phyloP scores from a whole-genome alignment of 1,284 basidiomycete species.

The Earliella scabrosa region DNA sequence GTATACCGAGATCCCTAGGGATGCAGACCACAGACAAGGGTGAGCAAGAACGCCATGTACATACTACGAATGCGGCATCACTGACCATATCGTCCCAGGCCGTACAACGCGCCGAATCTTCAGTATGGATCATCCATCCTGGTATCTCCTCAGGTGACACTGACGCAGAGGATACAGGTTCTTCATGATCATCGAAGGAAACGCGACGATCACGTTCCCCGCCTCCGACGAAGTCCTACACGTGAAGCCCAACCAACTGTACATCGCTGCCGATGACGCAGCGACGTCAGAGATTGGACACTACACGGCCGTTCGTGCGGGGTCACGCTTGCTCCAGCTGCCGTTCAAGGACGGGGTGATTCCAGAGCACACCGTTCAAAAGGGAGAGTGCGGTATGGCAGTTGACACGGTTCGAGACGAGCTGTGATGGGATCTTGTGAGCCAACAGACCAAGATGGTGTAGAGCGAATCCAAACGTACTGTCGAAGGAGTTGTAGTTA shows the following conservation, averaged over 20 bases:
- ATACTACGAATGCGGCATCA: not conserved
- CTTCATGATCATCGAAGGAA: constrained; percentile 6
- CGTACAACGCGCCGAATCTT: not conserved
- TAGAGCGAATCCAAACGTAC: too few species aligned
- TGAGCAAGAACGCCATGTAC: not conserved
- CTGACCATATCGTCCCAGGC: not conserved
- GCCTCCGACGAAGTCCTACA: constrained; percentile 4
- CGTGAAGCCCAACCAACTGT: constrained; percentile 2
- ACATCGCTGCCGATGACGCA: constrained; percentile 3
- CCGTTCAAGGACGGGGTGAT: constrained; percentile 8
- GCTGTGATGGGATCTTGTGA: too few species aligned
- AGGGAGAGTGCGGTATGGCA: constrained; percentile 7
- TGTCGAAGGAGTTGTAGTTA: too few species aligned
- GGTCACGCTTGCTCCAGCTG: constrained; percentile 2
- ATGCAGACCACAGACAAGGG: constrained; percentile 5
- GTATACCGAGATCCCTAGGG: not conserved
- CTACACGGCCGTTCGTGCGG: constrained; percentile 1
- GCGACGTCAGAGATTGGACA: constrained; percentile 5
- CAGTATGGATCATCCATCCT: not conserved
- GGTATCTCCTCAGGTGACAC: too few species aligned
- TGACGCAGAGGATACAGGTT: not conserved
- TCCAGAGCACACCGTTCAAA: not conserved
- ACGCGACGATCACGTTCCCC: constrained; percentile 10
- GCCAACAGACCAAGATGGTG: too few species aligned
- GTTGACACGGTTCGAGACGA: too few species aligned